A percentile compares a stretch with the other conserved stretches of the same genome.
phyloP scores from a whole-genome alignment of 768 basidiomycete genomes.

The Mrakia gelida region DNA sequence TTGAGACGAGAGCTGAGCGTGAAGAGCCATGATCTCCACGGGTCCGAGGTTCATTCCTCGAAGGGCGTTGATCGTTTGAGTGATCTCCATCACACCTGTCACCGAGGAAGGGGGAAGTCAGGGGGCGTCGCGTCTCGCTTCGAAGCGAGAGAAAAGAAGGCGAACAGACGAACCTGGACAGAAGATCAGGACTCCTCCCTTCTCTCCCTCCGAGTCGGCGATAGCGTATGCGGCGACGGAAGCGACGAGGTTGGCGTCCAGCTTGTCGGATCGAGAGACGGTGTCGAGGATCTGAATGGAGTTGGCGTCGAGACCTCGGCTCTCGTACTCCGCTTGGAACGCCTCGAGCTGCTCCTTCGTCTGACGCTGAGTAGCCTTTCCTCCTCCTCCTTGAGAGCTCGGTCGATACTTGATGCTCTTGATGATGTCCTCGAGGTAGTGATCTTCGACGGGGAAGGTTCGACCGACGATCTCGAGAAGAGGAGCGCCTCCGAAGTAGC shows the following conservation, averaged over 20 bases:
- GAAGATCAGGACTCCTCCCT: constrained; percentile 76
- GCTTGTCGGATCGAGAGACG: constrained; percentile 57
- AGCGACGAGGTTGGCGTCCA: constrained; percentile 74
- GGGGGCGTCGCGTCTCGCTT: not conserved
- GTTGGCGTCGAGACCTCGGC: constrained; percentile 55
- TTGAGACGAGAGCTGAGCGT: constrained; percentile 72
- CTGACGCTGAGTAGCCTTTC: constrained; percentile 47
- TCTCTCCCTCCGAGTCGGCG: constrained; percentile 15
- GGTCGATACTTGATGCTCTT: constrained; percentile 58
- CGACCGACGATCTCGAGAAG: constrained; percentile 78
- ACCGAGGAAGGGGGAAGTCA: constrained; percentile 34
- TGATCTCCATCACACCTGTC: constrained; percentile 50
- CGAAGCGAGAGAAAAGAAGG: not conserved
- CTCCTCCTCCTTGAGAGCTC: constrained; percentile 6
- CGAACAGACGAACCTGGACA: constrained; percentile 17
- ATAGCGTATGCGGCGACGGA: constrained; percentile 55
- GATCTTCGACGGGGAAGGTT: constrained; percentile 68
- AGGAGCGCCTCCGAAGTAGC: constrained; percentile 75
- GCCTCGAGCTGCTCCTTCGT: constrained; percentile 52
- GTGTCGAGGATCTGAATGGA: constrained; percentile 57
- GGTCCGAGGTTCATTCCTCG: constrained; percentile 35
- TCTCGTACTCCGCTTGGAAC: constrained; percentile 53
- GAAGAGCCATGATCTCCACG: constrained; percentile 57
- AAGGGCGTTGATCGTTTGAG: constrained; percentile 37
- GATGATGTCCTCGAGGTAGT: constrained; percentile 75